Base-by-base conservation (phyloP, 768 basidiomycete genomes). In the Russula brevipes region DNA sequence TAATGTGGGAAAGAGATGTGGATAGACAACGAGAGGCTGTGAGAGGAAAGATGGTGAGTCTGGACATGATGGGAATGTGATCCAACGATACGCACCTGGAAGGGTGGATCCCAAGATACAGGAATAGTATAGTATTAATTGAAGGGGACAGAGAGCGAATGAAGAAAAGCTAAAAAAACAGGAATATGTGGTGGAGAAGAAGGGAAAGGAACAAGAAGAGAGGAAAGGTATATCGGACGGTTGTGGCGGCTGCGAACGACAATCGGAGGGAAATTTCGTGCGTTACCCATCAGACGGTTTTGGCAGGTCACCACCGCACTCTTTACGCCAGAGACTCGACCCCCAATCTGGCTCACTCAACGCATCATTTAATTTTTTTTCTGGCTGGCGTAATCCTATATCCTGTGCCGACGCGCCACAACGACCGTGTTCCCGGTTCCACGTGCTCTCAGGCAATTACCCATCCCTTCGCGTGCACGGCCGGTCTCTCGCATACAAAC, bases 141-240 rank as follows among this genome's bases (percentile, higher is more conserved):
- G 51, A 38, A 44, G 19, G 45, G n/a, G 24, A 14, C 45, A 50
- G 39, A 17, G 39, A 8, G 17, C 7, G 10, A 36, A 2, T 9
- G 24, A 39, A 14, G 24, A 39, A 35, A n/a, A 31, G 33, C 8
- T 6, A 11, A 35, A 45, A 24, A 59, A 46, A 54, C 42, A 44
- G 1, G 51, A 65, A 57, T 36, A 35, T 30, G 56, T 44, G 17
- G 50, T 14, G 14, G 41, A 24, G 51, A 39, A 47, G 12, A 59
- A 66, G 16, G 33, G 53, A 41, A 46, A 59, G 19, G 53, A 45
- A 60, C 14, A 31, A 55, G 54, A 62, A 45, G 36, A 10, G 45
- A 42, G 24, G 5, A 39, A 65, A 36, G 41, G 55, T 33, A 38
- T 12, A 38, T 14, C 16, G 44, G 49, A 50, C 33, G 45, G 24